Conservation (phyloP, 1,139 yeast genomes). For the Wickerhamomyces sp. region DNA sequence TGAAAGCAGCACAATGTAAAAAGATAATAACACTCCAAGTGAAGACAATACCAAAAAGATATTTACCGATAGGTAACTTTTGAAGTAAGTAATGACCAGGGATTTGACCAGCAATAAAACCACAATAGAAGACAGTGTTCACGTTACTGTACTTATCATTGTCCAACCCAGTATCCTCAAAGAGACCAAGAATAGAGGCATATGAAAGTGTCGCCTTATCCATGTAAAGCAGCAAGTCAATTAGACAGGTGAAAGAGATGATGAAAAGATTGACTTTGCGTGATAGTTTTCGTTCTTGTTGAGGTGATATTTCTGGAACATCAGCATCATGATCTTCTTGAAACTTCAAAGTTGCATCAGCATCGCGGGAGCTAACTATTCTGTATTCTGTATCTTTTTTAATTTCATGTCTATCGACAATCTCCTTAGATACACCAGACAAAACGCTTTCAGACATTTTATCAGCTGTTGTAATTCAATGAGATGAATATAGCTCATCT, state of each 20-base stretch:
- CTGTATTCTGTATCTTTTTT: slow-evolving; percentile 11
- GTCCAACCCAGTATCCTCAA: slow-evolving; percentile 33
- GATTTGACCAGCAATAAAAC: slow-evolving; percentile 33
- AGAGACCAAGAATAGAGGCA: slow-evolving; percentile 37
- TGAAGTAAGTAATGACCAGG: slow-evolving; percentile 32
- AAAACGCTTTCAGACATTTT: too few relatives aligned
- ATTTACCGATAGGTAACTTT: slow-evolving; percentile 30
- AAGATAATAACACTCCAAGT: slow-evolving; percentile 38
- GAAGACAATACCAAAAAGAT: slow-evolving; percentile 28
- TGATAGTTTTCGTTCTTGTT: slow-evolving; percentile 30
- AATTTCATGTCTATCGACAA: too few relatives aligned
- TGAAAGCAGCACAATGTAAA: slow-evolving; percentile 34
- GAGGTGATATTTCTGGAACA: slow-evolving; percentile 32
- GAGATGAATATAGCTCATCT: too few relatives aligned
- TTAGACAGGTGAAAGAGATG: slow-evolving; percentile 24
- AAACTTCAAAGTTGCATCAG: slow-evolving; percentile 36
- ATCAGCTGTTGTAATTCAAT: too few relatives aligned
- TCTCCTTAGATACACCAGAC: too few relatives aligned
- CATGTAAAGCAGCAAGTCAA: slow-evolving; percentile 36
- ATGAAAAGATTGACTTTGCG: slow-evolving; percentile 26
- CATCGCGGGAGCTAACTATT: slow-evolving; percentile 26
- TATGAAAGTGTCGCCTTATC: slow-evolving; percentile 42
- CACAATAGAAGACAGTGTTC: slow-evolving; percentile 35
- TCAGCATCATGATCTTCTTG: slow-evolving; percentile 28
- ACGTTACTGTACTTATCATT: slow-evolving; percentile 33